Evolutionary conservation across 2,329 filamentous ascomycete species (phyloP).

Genomic region (Beauveria bassiana): DNA sequence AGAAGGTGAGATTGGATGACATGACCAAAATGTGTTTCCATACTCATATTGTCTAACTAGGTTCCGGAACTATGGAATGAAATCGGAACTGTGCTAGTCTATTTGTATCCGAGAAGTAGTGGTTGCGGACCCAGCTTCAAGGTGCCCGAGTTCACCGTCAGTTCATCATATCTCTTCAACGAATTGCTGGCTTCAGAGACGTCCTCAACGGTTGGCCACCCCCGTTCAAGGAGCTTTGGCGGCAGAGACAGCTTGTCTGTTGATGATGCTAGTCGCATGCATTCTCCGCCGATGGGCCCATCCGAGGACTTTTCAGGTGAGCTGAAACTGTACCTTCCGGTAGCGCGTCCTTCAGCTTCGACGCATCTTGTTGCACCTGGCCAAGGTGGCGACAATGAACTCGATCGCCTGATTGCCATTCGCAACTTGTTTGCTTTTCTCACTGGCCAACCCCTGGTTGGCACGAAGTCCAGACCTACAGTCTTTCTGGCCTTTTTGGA

Average conservation of each 20-base stretch:
- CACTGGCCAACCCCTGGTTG: constrained; percentile 55
- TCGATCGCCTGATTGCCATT: constrained; percentile 50
- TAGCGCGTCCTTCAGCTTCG: constrained; percentile 29
- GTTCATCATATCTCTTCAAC: constrained; percentile 46
- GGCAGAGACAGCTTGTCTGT: constrained; percentile 40
- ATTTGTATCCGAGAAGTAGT: constrained; percentile 44
- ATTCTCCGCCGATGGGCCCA: constrained; percentile 31
- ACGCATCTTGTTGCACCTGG: constrained; percentile 27
- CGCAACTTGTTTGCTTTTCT: constrained; percentile 61
- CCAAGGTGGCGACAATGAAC: constrained; percentile 29
- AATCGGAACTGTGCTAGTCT: constrained; percentile 47
- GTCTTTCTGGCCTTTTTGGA: constrained; percentile 48
- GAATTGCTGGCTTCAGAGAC: constrained; percentile 42
- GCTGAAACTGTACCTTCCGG: constrained; percentile 47
- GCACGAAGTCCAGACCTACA: constrained; percentile 43
- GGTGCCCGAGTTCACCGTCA: constrained; percentile 45
- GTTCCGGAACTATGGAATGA: constrained; percentile 62
- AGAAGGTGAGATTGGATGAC: constrained; percentile 37
- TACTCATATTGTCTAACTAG: constrained; percentile 26
- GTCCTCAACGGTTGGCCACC: constrained; percentile 22
- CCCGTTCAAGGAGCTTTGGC: constrained; percentile 37
- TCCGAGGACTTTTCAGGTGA: constrained; percentile 32
- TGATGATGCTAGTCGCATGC: constrained; percentile 39
- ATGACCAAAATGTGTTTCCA: constrained; percentile 9
- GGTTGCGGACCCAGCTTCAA: constrained; percentile 52